Conservation (phyloP, 129 eudicot genomes). For the Saposhnikovia divaricata region DNA sequence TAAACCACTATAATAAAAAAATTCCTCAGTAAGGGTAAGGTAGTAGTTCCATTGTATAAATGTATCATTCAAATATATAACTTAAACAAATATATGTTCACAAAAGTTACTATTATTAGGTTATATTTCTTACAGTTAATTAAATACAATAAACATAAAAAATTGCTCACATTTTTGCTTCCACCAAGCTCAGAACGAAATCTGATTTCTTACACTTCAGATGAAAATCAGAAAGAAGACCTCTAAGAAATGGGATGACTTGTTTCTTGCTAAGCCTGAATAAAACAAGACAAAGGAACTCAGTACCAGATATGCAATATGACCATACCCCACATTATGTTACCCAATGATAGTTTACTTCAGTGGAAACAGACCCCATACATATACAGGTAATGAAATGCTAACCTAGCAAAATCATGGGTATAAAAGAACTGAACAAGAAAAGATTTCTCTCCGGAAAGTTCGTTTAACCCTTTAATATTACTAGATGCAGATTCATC, state of each 20-base stretch:
- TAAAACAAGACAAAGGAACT: slow-evolving; percentile 17
- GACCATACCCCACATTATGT: not conserved
- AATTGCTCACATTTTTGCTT: slow-evolving; percentile 72
- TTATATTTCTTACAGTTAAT: not conserved
- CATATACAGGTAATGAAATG: not conserved
- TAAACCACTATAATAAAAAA: not conserved
- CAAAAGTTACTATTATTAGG: not conserved
- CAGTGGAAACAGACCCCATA: not conserved
- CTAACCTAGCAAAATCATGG: slow-evolving; percentile 91
- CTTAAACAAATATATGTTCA: not conserved
- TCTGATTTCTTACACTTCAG: slow-evolving; percentile 74
- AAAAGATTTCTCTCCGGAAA: slow-evolving; percentile 67
- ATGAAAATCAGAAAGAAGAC: slow-evolving; percentile 73
- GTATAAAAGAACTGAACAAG: slow-evolving; percentile 93
- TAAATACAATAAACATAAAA: not conserved
- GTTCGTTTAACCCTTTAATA: slow-evolving; percentile 56
- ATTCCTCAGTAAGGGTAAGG: not conserved
- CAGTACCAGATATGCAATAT: slow-evolving; percentile 4
- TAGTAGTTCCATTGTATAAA: not conserved
- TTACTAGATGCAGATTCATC: slow-evolving; percentile 59
- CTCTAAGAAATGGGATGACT: slow-evolving; percentile 72
- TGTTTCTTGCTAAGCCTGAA: slow-evolving; percentile 66
- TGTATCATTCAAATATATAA: not conserved
- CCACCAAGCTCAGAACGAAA: slow-evolving; percentile 71
- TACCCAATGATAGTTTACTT: not conserved